phyloP scores from a whole-genome alignment of 2,329 filamentous ascomycete species.

The Colletotrichum paranaense region DNA sequence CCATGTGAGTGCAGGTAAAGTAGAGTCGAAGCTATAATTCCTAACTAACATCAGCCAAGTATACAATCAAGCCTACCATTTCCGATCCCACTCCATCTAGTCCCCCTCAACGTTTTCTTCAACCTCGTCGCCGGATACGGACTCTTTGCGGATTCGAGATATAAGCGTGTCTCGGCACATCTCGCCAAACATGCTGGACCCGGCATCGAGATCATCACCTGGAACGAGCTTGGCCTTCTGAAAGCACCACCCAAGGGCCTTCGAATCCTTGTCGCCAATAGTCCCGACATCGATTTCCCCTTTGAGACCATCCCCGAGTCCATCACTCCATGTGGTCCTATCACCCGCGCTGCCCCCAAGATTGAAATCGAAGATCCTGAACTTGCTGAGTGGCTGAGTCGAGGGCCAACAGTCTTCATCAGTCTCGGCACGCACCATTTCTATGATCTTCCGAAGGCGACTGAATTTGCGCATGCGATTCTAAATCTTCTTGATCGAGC shows the following conservation, averaged over 20 bases:
- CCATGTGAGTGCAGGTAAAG: conserved; percentile 15
- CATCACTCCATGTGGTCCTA: conserved; percentile 11
- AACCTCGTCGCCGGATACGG: neutral
- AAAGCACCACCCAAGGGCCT: conserved; percentile 19
- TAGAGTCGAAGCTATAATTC: neutral
- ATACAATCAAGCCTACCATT: conserved; percentile 36
- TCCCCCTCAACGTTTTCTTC: conserved; percentile 20
- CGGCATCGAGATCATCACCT: conserved; percentile 54
- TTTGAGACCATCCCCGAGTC: neutral
- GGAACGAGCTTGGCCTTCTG: conserved; percentile 45
- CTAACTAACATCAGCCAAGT: neutral
- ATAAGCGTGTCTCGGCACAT: neutral
- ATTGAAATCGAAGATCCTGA: conserved; percentile 4
- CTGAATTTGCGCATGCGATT: conserved; percentile 29
- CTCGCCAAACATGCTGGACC: neutral
- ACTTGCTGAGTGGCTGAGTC: neutral
- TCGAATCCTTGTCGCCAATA: conserved; percentile 19
- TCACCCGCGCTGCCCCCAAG: conserved; percentile 1
- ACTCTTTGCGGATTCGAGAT: neutral
- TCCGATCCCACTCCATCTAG: conserved; percentile 14
- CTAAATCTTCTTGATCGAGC: conserved; percentile 1
- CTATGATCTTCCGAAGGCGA: conserved; percentile 35
- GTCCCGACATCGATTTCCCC: conserved; percentile 25
- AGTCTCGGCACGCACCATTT: conserved; percentile 38
- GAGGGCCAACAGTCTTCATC: conserved; percentile 30